Evolutionary conservation across 192 early-diverging fungal genomes (phyloP).

Genomic region (Phycomyces nitens): DNA sequence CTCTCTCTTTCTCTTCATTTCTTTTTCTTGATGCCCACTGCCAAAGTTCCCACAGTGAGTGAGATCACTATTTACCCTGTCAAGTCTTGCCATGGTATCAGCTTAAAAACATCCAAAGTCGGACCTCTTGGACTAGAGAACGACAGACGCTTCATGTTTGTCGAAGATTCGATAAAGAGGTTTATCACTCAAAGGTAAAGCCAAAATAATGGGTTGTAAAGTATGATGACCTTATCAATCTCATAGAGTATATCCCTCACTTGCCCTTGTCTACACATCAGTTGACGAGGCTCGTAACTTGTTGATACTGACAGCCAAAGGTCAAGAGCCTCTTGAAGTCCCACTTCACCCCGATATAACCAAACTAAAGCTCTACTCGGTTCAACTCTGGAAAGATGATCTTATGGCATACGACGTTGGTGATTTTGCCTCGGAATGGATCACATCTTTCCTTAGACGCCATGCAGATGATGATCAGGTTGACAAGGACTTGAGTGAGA

Average conservation of each 20-base stretch:
- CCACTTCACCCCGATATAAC: conserved; percentile 24
- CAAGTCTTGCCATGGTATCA: conserved; percentile 53
- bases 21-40: conserved; percentile 1
- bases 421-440: conserved; percentile 56
- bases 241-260: conserved; percentile 25
- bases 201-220: neutral
- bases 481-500: neutral
- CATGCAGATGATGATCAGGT: conserved; percentile 13
- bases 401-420: conserved; percentile 61
- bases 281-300: conserved; percentile 8
- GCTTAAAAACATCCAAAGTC: conserved; percentile 28
- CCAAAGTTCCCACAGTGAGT: conserved; percentile 1
- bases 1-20: neutral
- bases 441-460: conserved; percentile 33
- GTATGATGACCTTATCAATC: neutral
- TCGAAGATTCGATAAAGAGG: conserved; percentile 34
- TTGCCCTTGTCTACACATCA: conserved; percentile 21
- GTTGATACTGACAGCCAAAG: conserved; percentile 10
- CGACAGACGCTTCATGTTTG: conserved; percentile 44
- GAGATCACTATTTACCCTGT: conserved; percentile 53
- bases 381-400: conserved; percentile 36
- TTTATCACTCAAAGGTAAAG: conserved; percentile 34
- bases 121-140: conserved; percentile 23
- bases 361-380: conserved; percentile 16
- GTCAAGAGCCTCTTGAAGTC: conserved; percentile 6